A percentile compares a stretch with the other conserved stretches of the same genome.
Conservation (phyloP, 1,284 basidiomycete genomes). For the Fomitopsis palustris region DNA sequence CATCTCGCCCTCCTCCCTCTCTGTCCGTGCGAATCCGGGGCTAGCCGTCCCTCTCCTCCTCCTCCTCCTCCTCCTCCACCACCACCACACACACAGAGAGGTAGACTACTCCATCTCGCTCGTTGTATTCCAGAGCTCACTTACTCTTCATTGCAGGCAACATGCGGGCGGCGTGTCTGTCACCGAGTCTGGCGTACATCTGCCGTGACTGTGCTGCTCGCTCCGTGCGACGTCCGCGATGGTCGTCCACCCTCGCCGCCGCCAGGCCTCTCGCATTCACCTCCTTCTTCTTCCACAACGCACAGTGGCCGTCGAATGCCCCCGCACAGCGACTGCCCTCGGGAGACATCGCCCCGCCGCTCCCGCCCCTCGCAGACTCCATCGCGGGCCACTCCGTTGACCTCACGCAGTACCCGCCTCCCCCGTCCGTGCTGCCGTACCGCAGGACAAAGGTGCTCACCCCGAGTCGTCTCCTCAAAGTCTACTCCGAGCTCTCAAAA, state of each 20-base stretch:
- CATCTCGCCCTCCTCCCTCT: too few species aligned
- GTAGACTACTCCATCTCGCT: too few species aligned
- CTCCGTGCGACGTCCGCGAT: conserved; percentile 10
- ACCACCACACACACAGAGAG: too few species aligned
- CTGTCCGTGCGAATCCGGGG: too few species aligned
- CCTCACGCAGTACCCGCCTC: conserved; percentile 11
- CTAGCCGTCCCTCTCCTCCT: too few species aligned
- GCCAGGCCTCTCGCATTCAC: conserved; percentile 36
- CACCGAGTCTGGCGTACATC: conserved; percentile 7
- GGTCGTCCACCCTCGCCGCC: conserved; percentile 18
- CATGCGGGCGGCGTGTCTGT: conserved; percentile 2
- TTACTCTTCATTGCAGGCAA: neutral
- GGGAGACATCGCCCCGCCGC: conserved; percentile 1
- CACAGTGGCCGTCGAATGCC: conserved; percentile 33
- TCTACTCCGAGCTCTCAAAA: conserved; percentile 88
- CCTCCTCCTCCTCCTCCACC: too few species aligned
- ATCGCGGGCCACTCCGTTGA: conserved; percentile 7
- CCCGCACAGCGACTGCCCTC: conserved; percentile 8
- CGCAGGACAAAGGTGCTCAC: conserved; percentile 38
- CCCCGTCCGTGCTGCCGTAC: conserved; percentile 18
- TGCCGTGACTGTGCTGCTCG: conserved; percentile 18
- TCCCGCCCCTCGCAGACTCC: conserved; percentile 2
- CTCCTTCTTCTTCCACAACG: conserved; percentile 60
- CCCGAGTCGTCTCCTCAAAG: conserved; percentile 50
- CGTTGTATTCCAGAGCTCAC: too few species aligned